phyloP scores from a whole-genome alignment of 2,329 filamentous ascomycete species.

The Beauveria scarabaeidicola region DNA sequence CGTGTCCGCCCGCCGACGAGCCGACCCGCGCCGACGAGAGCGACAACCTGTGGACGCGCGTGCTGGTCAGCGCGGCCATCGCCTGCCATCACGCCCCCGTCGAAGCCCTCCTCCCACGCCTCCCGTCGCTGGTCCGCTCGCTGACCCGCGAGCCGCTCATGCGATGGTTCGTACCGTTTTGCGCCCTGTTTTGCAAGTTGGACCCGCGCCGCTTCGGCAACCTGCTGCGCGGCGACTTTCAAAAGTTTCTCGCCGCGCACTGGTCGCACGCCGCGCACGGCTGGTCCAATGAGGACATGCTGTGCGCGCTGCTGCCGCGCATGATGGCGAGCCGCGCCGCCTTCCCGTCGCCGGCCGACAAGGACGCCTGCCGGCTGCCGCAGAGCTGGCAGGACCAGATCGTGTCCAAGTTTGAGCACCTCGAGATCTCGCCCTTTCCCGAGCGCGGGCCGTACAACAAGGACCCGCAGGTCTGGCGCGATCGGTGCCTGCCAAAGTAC shows the following conservation, averaged over 20 bases:
- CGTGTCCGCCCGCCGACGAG: slow-evolving; percentile 31
- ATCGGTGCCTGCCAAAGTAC: slow-evolving; percentile 58
- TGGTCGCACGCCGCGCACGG: slow-evolving; percentile 57
- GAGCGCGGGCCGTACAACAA: slow-evolving; percentile 55
- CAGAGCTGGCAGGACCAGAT: slow-evolving; percentile 68
- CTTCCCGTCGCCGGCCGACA: slow-evolving; percentile 44
- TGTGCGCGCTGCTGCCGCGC: slow-evolving; percentile 60
- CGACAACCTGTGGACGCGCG: slow-evolving; percentile 44
- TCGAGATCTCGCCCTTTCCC: slow-evolving; percentile 57
- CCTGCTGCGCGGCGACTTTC: slow-evolving; percentile 72
- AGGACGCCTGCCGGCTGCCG: slow-evolving; percentile 48
- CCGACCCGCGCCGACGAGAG: slow-evolving; percentile 26
- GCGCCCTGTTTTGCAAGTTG: slow-evolving; percentile 68
- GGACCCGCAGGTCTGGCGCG: slow-evolving; percentile 52
- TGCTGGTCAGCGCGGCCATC: slow-evolving; percentile 54
- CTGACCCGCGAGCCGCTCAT: slow-evolving; percentile 59
- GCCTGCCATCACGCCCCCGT: slow-evolving; percentile 69
- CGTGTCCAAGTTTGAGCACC: slow-evolving; percentile 56
- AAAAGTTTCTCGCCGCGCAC: slow-evolving; percentile 69
- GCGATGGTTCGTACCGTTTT: slow-evolving; percentile 75
- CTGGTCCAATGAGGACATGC: slow-evolving; percentile 51
- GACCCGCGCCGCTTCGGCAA: slow-evolving; percentile 66
- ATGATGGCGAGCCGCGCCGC: slow-evolving; percentile 50
- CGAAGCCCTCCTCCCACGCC: slow-evolving; percentile 64
- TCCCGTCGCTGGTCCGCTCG: slow-evolving; percentile 55